phyloP scores from a whole-genome alignment of 164 flowering plant genomes.

The Sextonia rubra region DNA sequence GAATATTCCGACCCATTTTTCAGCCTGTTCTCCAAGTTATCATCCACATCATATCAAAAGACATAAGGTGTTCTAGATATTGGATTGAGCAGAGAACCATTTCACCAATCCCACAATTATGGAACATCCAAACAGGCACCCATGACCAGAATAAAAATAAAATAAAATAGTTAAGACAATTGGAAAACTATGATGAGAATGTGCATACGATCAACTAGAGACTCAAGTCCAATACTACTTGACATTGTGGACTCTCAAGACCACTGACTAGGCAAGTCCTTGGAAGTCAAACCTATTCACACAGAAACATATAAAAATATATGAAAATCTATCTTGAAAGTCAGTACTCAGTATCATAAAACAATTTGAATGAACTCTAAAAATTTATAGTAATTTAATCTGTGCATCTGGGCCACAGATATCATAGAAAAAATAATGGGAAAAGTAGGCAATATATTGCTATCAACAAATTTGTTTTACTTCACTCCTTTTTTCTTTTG shows the following conservation, averaged over 20 bases:
- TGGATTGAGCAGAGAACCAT: background rate
- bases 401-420: too few species aligned
- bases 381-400: too few species aligned
- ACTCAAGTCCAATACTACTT: constrained; percentile 50
- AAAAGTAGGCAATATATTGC: too few species aligned
- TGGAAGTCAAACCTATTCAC: background rate
- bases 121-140: background rate
- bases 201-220: constrained; percentile 73
- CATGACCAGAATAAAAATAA: background rate
- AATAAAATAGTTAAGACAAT: background rate
- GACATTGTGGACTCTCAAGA: constrained; percentile 34
- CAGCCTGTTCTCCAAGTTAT: background rate
- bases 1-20: background rate
- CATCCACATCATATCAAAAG: background rate
- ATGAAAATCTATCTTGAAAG: too few species aligned
- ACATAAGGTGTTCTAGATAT: background rate
- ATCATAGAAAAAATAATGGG: too few species aligned
- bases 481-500: too few species aligned
- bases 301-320: background rate
- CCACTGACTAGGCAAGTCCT: background rate
- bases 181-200: background rate
- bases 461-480: too few species aligned
- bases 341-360: too few species aligned
- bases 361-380: too few species aligned
- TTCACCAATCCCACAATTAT: background rate